These are phyloP conservation scores for Aspergillus cejpii DNA, from an alignment of 2,329 filamentous ascomycete species.

Conservation along the genomic window DNA sequence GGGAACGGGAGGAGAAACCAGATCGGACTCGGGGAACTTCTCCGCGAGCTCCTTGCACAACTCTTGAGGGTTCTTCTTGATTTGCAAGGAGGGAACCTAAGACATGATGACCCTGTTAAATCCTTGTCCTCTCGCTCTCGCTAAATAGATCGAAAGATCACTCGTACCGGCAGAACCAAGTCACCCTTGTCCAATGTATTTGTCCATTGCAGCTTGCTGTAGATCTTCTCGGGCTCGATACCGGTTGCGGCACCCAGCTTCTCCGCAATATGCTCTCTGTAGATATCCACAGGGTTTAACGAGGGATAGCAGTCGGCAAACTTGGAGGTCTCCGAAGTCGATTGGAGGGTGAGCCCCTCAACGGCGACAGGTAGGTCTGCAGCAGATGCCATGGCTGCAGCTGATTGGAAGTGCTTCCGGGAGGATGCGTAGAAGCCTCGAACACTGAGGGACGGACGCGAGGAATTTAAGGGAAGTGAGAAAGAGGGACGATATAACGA, in stretches of 20 bases:
- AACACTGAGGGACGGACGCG: slow-evolving; percentile 9
- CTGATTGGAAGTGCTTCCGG: slow-evolving; percentile 11
- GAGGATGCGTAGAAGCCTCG: slow-evolving; percentile 5
- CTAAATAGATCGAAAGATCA: neutral
- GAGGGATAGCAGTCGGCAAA: slow-evolving; percentile 40
- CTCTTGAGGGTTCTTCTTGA: slow-evolving; percentile 55
- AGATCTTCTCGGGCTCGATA: slow-evolving; percentile 38
- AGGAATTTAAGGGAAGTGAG: neutral
- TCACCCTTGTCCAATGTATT: slow-evolving; percentile 44
- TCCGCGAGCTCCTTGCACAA: slow-evolving; percentile 51
- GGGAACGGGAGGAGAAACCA: slow-evolving; percentile 50
- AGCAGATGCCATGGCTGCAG: slow-evolving; percentile 31
- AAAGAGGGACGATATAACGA: slow-evolving; percentile 14
- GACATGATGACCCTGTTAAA: neutral
- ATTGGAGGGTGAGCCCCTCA: slow-evolving; percentile 37
- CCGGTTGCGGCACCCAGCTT: slow-evolving; percentile 34
- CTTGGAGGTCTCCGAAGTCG: slow-evolving; percentile 35
- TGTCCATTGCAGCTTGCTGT: slow-evolving; percentile 40
- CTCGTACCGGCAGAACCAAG: slow-evolving; percentile 38
- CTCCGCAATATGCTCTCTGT: slow-evolving; percentile 43
- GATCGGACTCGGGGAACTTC: slow-evolving; percentile 53
- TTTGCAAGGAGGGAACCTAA: slow-evolving; percentile 40
- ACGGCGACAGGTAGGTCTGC: slow-evolving; percentile 32
- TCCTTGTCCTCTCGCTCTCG: neutral
- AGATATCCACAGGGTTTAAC: slow-evolving; percentile 44